Conservation (phyloP, 768 basidiomycete genomes). For the Gymnopilus junonius region DNA sequence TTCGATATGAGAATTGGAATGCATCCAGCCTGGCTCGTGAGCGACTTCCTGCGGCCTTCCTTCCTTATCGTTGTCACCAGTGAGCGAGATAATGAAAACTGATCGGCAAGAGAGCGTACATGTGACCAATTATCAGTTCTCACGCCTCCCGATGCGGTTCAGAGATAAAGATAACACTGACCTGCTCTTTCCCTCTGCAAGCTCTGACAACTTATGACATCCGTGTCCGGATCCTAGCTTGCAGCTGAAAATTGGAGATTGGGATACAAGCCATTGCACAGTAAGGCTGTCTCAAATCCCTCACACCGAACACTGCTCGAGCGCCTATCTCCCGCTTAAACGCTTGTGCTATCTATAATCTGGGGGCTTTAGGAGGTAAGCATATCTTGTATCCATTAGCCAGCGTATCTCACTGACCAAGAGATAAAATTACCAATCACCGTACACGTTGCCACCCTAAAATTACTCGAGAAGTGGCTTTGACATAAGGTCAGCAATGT, state of each 20-base stretch:
- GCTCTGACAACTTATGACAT: not conserved
- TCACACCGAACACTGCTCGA: too few relatives aligned
- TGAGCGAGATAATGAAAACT: conserved; percentile 2
- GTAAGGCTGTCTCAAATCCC: too few relatives aligned
- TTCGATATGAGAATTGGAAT: not conserved
- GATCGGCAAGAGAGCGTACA: conserved; percentile 2
- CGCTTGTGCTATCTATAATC: not conserved
- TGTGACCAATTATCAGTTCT: not conserved
- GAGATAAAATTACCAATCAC: not conserved
- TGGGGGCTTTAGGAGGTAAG: not conserved
- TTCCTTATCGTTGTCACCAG: not conserved
- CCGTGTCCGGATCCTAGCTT: not conserved
- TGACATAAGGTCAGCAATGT: not conserved
- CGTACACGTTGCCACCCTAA: not conserved
- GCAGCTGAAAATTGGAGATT: not conserved
- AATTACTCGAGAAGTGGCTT: not conserved
- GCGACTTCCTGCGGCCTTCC: not conserved
- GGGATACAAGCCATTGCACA: too few relatives aligned
- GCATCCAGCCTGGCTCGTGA: not conserved
- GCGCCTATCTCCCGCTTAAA: not conserved
- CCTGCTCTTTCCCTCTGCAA: not conserved
- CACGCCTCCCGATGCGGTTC: not conserved
- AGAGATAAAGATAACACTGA: not conserved
- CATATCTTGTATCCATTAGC: not conserved
- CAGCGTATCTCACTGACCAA: not conserved